Evolutionary conservation across 2,329 filamentous ascomycete genomes (phyloP).

Genomic region (Aureobasidium uvarum): DNA sequence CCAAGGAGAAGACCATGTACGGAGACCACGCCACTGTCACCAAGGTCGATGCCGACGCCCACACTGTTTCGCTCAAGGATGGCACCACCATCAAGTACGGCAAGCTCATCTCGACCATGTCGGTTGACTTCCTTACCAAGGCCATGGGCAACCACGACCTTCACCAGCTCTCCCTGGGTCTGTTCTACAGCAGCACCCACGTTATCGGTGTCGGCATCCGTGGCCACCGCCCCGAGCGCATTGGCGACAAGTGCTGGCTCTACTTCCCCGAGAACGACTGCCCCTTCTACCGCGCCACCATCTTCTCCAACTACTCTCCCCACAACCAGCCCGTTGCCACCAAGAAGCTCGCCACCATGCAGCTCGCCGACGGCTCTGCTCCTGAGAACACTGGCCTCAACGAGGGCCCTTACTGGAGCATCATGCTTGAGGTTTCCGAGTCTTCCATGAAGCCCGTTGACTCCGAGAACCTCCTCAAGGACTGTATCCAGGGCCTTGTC

Average conservation of each 20-base stretch:
- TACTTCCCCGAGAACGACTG: constrained; percentile 99
- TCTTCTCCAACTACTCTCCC: constrained; percentile 99
- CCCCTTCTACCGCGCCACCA: constrained; percentile 98
- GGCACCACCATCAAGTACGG: constrained; percentile 88
- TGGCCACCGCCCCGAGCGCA: constrained; percentile 86
- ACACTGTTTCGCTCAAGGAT: constrained; percentile 77
- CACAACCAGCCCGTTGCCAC: constrained; percentile 89
- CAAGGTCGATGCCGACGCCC: constrained; percentile 82
- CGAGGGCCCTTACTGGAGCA: constrained; percentile 97
- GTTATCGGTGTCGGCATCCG: constrained; percentile 95
- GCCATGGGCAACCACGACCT: constrained; percentile 86
- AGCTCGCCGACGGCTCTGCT: constrained; percentile 82
- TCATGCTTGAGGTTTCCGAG: constrained; percentile 98
- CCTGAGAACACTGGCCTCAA: constrained; percentile 68
- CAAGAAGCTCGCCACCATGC: constrained; percentile 80
- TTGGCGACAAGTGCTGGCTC: constrained; percentile 99
- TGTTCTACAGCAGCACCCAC: constrained; percentile 97
- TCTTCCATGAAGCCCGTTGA: constrained; percentile 94
- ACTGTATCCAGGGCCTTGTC: constrained; percentile 93
- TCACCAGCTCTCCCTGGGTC: constrained; percentile 76
- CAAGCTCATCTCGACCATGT: constrained; percentile 95
- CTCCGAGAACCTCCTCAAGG: constrained; percentile 75
- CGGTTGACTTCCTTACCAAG: constrained; percentile 83
- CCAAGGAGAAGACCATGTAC: constrained; percentile 86
- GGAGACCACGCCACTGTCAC: constrained; percentile 80